These are phyloP conservation scores for Alloteropsis angusta DNA, from an alignment of 202 grass and related monocot genomes.

Conservation along the genomic window DNA sequence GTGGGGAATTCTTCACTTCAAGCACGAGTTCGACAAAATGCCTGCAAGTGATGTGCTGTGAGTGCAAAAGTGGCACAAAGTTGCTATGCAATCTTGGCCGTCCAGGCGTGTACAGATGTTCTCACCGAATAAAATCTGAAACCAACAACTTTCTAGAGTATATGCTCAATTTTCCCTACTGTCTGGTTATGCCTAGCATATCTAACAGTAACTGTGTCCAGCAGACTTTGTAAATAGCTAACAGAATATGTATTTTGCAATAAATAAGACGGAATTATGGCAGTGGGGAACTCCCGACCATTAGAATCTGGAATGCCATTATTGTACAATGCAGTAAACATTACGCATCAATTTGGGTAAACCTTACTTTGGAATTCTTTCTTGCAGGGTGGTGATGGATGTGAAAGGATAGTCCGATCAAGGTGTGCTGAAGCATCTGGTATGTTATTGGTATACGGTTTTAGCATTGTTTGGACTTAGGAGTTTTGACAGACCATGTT, in stretches of 20 bases:
- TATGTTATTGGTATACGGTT: constrained; percentile 29
- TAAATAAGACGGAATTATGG: background rate
- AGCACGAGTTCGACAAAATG: constrained; percentile 22
- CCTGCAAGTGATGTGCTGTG: background rate
- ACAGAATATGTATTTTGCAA: background rate
- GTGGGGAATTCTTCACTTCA: background rate
- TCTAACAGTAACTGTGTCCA: background rate
- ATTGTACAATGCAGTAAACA: background rate
- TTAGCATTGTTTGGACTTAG: background rate
- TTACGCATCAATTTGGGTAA: background rate
- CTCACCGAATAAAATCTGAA: background rate
- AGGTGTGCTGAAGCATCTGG: constrained; percentile 52
- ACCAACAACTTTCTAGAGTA: background rate
- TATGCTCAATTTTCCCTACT: background rate
- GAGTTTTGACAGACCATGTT: background rate
- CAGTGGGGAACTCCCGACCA: background rate
- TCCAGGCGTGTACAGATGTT: background rate
- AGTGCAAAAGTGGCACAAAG: background rate
- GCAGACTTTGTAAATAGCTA: background rate
- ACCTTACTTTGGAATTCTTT: constrained; percentile 13
- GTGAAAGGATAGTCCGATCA: constrained; percentile 28
- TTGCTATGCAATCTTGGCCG: background rate
- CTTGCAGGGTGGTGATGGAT: constrained; percentile 35
- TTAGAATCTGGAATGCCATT: background rate
- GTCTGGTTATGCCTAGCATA: background rate